Conservation (phyloP, 441 rosid species). For the Gossypium lobatum region DNA sequence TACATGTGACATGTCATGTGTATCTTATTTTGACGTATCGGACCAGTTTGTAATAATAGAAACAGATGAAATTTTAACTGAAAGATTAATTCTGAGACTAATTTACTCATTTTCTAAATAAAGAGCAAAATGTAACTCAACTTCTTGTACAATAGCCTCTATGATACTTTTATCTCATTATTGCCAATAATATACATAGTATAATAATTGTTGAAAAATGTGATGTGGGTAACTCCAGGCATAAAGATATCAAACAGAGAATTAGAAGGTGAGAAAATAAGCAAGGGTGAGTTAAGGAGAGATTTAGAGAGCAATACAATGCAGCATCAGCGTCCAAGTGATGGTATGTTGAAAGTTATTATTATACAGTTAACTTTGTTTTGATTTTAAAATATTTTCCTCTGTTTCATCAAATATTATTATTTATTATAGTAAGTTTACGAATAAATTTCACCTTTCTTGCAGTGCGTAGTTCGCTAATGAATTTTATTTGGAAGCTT, state of each 20-base stretch:
- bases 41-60: not conserved
- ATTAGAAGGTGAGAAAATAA: not conserved
- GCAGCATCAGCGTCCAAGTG: not conserved
- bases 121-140: no score
- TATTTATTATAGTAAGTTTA: not conserved
- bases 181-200: not conserved
- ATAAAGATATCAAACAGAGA: conserved; percentile 1
- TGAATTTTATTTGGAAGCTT: not conserved
- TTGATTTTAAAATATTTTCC: not conserved
- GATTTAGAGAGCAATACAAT: conserved; percentile 4
- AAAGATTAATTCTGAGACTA: no score
- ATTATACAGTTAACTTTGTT: not conserved
- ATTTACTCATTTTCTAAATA: no score
- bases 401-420: not conserved
- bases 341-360: not conserved
- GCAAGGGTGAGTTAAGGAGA: not conserved
- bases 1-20: not conserved
- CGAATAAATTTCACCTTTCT: not conserved
- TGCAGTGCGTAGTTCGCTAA: not conserved
- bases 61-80: no score
- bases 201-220: not conserved
- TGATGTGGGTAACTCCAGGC: not conserved
- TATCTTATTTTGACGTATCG: no score
- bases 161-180: not conserved
- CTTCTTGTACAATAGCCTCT: no score